Base-by-base conservation (phyloP, 2,329 filamentous ascomycete species). In the Daldinia sp. region DNA sequence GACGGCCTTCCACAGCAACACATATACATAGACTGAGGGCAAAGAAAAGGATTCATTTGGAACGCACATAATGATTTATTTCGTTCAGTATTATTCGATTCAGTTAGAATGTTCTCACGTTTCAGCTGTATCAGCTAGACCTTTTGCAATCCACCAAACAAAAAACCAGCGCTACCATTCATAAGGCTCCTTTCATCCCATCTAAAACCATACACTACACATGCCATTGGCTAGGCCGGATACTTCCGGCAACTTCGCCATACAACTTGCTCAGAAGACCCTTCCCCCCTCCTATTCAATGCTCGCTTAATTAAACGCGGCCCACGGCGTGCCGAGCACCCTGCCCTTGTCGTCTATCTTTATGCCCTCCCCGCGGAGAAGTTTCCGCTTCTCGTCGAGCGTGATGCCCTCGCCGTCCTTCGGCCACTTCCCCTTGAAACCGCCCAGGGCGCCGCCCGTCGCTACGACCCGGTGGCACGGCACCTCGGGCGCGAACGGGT, bases 401-500 rank as follows among this genome's bases (percentile, higher is more conserved):
- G 89, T 89, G 65, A 87, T 85, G 1, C 88, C 88, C 72, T 89
- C 86, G 0, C 88, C 89, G 41, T 86, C 84, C 61, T 84, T 84
- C 3, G 88, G 85, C 84, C 88, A 89, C 71, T 88, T 85, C 2
- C 91, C 91, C 79, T 90, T 89, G 82, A 92, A 93, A 0, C 91
- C 90, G 46, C 91, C 91, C 23, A 93, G 79, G n/a, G 85, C 84
- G 12, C 92, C 90, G 58, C 90, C 90, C 44, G 89, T 90, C 5
- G 92, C 92, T 53, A 97, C 87, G 23, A 95, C 91, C 9, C 93
- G 87, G 79, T 97, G 93, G 69, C 93, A 97, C 1, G 93, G 93
- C 4, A 78, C 76, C 37, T 88, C 86, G 0, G 93, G 93, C 13
- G 93, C 93, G 74, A 95, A 97, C 0, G 93, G 93, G 77, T 97